phyloP scores from a whole-genome alignment of 139 green algal genomes.

The Chlorella sp. region DNA sequence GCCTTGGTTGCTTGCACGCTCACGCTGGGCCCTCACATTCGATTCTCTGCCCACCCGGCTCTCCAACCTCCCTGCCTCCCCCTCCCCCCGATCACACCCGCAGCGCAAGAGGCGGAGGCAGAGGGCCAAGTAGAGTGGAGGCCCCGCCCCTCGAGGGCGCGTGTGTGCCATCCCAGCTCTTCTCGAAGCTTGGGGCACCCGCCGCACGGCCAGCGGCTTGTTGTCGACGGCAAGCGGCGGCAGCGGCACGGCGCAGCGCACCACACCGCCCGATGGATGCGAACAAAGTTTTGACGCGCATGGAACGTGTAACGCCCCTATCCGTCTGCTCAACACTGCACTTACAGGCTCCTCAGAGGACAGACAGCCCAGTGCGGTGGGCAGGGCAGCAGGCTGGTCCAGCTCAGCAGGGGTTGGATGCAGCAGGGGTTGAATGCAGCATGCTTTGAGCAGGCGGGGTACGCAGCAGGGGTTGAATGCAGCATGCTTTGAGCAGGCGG shows the following conservation, averaged over 20 bases:
- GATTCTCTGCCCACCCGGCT: background rate
- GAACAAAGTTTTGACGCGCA: background rate
- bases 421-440: too few species aligned
- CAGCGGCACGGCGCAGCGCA: background rate
- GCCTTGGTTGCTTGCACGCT: too few species aligned
- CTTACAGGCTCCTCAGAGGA: too few species aligned
- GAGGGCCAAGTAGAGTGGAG: constrained; percentile 32
- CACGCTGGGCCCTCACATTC: background rate
- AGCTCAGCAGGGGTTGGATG: too few species aligned
- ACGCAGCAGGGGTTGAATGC: too few species aligned
- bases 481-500: too few species aligned
- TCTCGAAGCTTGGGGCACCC: background rate
- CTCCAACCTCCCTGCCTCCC: background rate
- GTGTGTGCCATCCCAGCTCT: background rate
- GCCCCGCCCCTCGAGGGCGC: too few species aligned
- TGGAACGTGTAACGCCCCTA: background rate
- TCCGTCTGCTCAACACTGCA: too few species aligned
- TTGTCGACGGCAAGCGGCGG: background rate
- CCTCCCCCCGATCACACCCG: background rate
- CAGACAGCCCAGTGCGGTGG: too few species aligned
- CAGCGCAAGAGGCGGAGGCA: constrained; percentile 45
- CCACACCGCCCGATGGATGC: background rate
- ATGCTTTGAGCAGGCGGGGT: too few species aligned
- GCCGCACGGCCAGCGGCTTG: background rate
- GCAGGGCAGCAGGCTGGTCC: too few species aligned